A percentile compares a stretch with the other conserved stretches of the same genome.
Conservation (phyloP, 225 moss, liverwort and hornwort genomes). For the Asterella californica region DNA sequence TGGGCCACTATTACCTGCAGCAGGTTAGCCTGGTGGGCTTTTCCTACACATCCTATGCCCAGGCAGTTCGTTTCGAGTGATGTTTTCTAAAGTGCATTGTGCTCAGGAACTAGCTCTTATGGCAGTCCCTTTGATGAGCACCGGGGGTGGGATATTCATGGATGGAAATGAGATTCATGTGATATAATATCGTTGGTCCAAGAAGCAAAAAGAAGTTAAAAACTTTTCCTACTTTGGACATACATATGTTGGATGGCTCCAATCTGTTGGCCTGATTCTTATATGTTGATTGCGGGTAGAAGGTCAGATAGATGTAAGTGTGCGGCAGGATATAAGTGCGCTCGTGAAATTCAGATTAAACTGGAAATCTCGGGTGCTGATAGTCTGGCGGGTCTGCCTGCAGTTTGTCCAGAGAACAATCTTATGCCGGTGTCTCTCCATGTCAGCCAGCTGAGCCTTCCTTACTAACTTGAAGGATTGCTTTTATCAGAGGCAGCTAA, state of each 20-base stretch:
- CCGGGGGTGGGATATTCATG: constrained; percentile 12
- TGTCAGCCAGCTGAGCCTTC: neutral
- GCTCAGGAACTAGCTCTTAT: constrained; percentile 2
- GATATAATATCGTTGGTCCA: neutral
- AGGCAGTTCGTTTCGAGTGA: neutral
- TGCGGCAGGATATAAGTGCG: neutral
- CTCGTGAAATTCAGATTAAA: neutral
- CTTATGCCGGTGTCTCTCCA: neutral
- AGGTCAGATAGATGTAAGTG: neutral
- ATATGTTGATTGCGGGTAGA: constrained; percentile 6
- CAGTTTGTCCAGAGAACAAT: neutral
- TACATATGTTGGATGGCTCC: constrained; percentile 9
- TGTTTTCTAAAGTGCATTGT: neutral
- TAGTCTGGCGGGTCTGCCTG: constrained; percentile 7
- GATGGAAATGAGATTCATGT: constrained; percentile 5
- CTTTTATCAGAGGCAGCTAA: neutral
- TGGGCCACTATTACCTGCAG: neutral
- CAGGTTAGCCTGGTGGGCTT: constrained; percentile 13
- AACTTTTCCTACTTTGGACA: neutral
- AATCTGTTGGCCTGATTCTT: neutral
- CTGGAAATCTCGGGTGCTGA: neutral
- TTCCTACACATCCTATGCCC: neutral
- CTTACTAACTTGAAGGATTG: neutral
- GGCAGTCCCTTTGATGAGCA: constrained; percentile 17
- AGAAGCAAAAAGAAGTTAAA: neutral